Percentiles rank a stretch among this genome's conserved stretches.
Evolutionary conservation across 805 yeast species (phyloP).

Genomic region (Kregervanrija fluxuum): DNA sequence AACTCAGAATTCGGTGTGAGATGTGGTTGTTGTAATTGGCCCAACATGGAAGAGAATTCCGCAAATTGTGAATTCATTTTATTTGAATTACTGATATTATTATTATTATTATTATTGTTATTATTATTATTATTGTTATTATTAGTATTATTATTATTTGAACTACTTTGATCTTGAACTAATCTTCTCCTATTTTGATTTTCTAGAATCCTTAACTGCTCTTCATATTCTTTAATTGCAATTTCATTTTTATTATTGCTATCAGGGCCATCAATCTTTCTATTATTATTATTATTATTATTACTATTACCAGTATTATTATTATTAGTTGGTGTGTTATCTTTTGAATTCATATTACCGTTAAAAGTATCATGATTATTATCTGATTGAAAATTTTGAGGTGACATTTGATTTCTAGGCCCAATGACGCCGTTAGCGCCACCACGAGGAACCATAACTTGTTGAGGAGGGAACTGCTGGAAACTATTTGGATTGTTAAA

Average conservation of each 20-base stretch:
- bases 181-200: conserved; percentile 67
- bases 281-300: too few species aligned
- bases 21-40: conserved; percentile 9
- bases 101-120: conserved; percentile 12
- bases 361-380: too few species aligned
- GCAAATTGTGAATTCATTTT: conserved; percentile 11
- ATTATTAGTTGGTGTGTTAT: too few species aligned
- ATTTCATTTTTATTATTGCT: conserved; percentile 25
- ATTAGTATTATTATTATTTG: neutral
- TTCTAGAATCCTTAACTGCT: conserved; percentile 68
- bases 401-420: too few species aligned
- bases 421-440: too few species aligned
- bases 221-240: conserved; percentile 77
- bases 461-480: too few species aligned
- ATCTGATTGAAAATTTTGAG: too few species aligned
- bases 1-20: conserved; percentile 4
- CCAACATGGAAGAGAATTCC: conserved; percentile 14
- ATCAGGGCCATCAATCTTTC: conserved; percentile 12
- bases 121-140: conserved; percentile 3
- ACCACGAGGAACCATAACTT: too few species aligned
- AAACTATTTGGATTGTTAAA: too few species aligned
- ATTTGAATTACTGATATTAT: neutral
- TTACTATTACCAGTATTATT: too few species aligned
- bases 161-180: conserved; percentile 20
- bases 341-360: too few species aligned